A percentile compares a stretch with the other conserved stretches of the same genome.
These are phyloP conservation scores for Talaromyces rugulosus DNA, from an alignment of 2,329 filamentous ascomycete genomes.

Conservation along the genomic window DNA sequence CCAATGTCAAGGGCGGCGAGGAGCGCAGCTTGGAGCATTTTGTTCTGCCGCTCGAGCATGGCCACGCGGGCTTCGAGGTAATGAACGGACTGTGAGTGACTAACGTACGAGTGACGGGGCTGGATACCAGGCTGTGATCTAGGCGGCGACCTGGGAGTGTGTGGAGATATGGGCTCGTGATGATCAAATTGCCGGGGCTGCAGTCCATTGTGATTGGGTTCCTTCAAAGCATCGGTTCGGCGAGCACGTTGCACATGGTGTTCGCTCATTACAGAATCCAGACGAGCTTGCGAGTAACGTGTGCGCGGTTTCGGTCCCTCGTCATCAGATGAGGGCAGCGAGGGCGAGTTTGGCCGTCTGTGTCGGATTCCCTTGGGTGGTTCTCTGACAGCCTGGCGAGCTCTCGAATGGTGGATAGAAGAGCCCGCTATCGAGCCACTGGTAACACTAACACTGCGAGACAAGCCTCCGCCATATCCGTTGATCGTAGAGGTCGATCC, in stretches of 20 bases:
- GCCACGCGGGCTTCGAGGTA: slow-evolving; percentile 36
- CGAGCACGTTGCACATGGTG: neutral
- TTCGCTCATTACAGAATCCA: neutral
- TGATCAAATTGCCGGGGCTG: neutral
- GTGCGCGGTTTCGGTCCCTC: slow-evolving; percentile 16
- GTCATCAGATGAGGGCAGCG: slow-evolving; percentile 39
- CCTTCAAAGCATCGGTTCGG: neutral
- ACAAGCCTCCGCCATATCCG: slow-evolving; percentile 11
- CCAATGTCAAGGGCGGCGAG: slow-evolving; percentile 37
- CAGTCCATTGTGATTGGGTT: neutral
- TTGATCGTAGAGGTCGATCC: slow-evolving; percentile 10
- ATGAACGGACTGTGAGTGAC: slow-evolving; percentile 4
- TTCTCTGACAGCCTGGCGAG: slow-evolving; percentile 17
- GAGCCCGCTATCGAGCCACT: slow-evolving; percentile 9
- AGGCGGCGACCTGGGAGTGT: neutral
- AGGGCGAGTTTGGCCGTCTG: slow-evolving; percentile 23
- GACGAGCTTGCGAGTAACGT: neutral
- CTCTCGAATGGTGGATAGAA: neutral
- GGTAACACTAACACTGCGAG: slow-evolving; percentile 12
- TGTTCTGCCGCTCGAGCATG: slow-evolving; percentile 39
- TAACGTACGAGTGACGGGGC: neutral
- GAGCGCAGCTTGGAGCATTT: slow-evolving; percentile 39
- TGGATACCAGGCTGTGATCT: neutral
- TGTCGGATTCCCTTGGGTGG: slow-evolving; percentile 15
- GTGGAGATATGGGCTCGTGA: neutral